Percentiles rank a stretch among this genome's conserved stretches.
Evolutionary conservation across 2,329 filamentous ascomycete genomes (phyloP).

Genomic region (Botrytis cinerea): DNA sequence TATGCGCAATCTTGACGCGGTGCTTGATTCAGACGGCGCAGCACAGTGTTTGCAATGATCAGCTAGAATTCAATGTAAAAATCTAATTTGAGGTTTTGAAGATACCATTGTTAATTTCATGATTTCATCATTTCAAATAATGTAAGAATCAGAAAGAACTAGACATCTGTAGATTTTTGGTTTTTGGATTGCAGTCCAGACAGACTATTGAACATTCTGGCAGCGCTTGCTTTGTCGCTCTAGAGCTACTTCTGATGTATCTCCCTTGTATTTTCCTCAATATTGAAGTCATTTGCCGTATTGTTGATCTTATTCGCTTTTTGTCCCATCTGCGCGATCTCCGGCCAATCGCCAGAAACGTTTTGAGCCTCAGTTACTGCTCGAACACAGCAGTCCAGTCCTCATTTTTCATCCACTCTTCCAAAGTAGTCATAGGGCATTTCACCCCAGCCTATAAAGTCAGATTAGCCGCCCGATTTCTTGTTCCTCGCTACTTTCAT

Average conservation of each 20-base stretch:
- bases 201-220: no score
- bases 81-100: not conserved
- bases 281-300: accelerated
- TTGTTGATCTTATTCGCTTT: not conserved
- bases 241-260: not conserved
- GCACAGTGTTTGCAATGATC: not conserved
- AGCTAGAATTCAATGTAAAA: not conserved
- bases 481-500: not conserved
- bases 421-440: constrained; percentile 9
- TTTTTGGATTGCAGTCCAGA: not conserved
- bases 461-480: not conserved
- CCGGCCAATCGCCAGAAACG: not conserved
- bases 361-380: not conserved
- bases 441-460: constrained; percentile 13
- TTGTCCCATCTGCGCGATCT: not conserved
- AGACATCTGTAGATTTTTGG: not conserved
- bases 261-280: not conserved
- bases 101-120: not conserved
- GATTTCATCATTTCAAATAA: not conserved
- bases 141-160: not conserved
- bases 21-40: no score
- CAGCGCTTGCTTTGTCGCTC: not conserved
- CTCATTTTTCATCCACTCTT: constrained; percentile 11
- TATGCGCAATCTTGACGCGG: not conserved
- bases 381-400: constrained; percentile 11